phyloP scores from a whole-genome alignment of 768 basidiomycete genomes.

The Phaeolepiota aurea region DNA sequence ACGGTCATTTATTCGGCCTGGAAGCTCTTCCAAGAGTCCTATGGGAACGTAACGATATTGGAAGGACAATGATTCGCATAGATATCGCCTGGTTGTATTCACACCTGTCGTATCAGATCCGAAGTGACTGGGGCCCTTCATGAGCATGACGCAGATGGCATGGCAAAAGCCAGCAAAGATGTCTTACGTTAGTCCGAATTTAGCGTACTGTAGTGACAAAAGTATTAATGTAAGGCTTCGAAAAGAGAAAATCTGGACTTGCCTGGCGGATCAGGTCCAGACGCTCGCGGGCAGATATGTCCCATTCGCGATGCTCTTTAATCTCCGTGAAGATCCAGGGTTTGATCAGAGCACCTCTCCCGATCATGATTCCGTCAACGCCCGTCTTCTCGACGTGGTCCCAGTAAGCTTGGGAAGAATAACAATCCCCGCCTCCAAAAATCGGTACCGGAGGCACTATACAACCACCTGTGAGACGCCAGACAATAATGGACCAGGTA shows the following conservation, averaged over 20 bases:
- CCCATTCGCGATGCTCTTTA: conserved; percentile 89
- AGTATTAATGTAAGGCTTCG: conserved; percentile 1
- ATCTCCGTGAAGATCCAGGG: conserved; percentile 96
- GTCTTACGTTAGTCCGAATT: conserved; percentile 66
- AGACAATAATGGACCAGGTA: conserved; percentile 1
- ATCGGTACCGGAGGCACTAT: conserved; percentile 83
- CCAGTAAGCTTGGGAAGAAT: conserved; percentile 82
- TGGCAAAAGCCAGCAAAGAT: no score
- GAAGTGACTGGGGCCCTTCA: conserved; percentile 48
- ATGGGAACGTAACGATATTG: conserved; percentile 95
- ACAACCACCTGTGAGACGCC: not conserved
- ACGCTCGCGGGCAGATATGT: conserved; percentile 79
- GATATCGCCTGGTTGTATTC: conserved; percentile 85
- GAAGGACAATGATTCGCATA: conserved; percentile 94
- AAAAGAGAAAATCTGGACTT: conserved; percentile 9
- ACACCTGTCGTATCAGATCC: conserved; percentile 85
- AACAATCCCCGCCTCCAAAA: conserved; percentile 94
- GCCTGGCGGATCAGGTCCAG: conserved; percentile 75
- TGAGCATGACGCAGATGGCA: no score
- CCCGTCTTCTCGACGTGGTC: conserved; percentile 66
- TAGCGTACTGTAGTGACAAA: conserved; percentile 53
- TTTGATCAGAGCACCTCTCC: conserved; percentile 91
- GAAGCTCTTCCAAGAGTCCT: conserved; percentile 78
- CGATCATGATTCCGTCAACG: conserved; percentile 95
- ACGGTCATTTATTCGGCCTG: conserved; percentile 82